Base-by-base conservation (phyloP, 305 asterid species). In the Caryopteris hybrid region DNA sequence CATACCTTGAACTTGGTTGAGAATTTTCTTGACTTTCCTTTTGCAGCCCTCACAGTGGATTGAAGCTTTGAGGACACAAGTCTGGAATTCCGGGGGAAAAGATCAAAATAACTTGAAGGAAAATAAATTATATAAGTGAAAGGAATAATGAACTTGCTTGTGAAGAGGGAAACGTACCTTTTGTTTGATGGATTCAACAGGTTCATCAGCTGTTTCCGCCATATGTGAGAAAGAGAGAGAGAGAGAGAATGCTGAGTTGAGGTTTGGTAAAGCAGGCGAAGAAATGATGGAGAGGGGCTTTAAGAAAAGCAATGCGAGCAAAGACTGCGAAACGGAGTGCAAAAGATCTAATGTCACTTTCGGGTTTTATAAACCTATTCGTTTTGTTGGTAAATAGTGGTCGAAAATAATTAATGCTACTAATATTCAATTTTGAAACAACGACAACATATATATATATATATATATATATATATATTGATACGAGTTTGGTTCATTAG, bases 11-110 rank as follows among this genome's bases (percentile, higher is more conserved):
- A 88, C 63, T 74, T 78, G 85, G 25, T 8, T 53, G 34, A 88
- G 83, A 47, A 84, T 80, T 67, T 88, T 88, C 74, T 78, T 81
- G 50, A 88, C 92, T 67, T 86, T 88, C 53, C 64, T 78, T 70
- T 81, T 86, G 81, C 92, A 88, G 47, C 90, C 96, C 77, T 82
- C 85, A 52, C 96, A 88, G 74, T 88, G 92, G 76, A 88, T 84
- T 0, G 90, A 88, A 62, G 85, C 90, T 74, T 59, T 85, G 69
- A 88, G 78, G 22, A 76, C 55, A 76, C 86, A 85, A 2, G 64
- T 79, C 91, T 87, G 83, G 13, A 56, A 27, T 31, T 31, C 17
- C 0, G 22, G 56, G 11, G 13, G 18, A 47, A 45, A 12, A 3
- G n/a, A 25, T 27, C 4, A n/a, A 12, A n/a, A 11, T 16, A 17